Evolutionary conservation across 2,329 filamentous ascomycete species (phyloP).

Genomic region (Aspergillus udagawae): DNA sequence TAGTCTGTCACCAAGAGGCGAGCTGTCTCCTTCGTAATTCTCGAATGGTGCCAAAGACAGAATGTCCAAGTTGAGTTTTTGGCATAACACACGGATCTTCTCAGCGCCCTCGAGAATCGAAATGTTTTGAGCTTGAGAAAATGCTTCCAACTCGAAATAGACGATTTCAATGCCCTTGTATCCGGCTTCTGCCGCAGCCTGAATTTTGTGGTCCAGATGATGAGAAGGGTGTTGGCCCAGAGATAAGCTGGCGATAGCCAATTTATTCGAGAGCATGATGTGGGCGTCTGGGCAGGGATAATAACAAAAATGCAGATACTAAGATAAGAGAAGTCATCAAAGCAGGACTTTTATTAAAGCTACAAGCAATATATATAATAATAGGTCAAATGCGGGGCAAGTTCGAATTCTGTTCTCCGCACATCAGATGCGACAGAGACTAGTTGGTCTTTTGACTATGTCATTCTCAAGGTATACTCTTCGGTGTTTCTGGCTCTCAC

Average conservation of each 20-base stretch:
- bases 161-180: conserved; percentile 26
- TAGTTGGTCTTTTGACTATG: too few species aligned
- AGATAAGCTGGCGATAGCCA: conserved; percentile 29
- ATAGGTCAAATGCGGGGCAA: too few species aligned
- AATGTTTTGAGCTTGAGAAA: conserved; percentile 12
- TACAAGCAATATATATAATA: too few species aligned
- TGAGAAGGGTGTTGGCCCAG: conserved; percentile 29
- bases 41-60: conserved; percentile 33
- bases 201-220: conserved; percentile 27
- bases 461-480: too few species aligned
- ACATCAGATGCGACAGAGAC: too few species aligned
- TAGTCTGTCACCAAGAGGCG: conserved; percentile 25
- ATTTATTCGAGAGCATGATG: conserved; percentile 14
- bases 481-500: too few species aligned
- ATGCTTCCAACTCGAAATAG: conserved; percentile 26
- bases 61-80: conserved; percentile 17
- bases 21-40: conserved; percentile 33
- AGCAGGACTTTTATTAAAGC: too few species aligned
- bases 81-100: conserved; percentile 16
- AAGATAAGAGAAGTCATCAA: too few species aligned
- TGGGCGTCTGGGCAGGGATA: too few species aligned
- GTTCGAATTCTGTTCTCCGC: too few species aligned
- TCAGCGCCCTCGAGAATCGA: conserved; percentile 15
- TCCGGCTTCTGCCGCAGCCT: conserved; percentile 1
- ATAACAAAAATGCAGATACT: too few species aligned